These are phyloP conservation scores for Didymellaceae sp. DNA, from an alignment of 2,329 filamentous ascomycete species.

Conservation along the genomic window DNA sequence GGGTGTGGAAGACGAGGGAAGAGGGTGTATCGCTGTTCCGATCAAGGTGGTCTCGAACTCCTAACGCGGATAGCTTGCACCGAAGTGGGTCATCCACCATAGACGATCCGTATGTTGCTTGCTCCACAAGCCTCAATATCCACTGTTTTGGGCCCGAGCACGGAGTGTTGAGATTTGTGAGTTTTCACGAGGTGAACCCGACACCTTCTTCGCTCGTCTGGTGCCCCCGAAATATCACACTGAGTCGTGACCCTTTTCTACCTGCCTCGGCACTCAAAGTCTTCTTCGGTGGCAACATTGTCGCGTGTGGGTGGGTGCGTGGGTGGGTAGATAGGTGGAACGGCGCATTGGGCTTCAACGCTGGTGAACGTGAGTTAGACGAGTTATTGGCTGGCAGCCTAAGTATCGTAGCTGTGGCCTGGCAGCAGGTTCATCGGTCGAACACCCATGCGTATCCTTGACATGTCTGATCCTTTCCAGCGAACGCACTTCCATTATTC, in stretches of 20 bases:
- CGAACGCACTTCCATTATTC: no score
- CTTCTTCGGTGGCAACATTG: neutral
- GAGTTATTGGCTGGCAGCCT: neutral
- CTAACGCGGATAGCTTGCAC: neutral
- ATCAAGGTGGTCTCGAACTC: neutral
- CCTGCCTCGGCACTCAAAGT: neutral
- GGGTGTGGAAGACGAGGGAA: neutral
- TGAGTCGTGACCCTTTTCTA: neutral
- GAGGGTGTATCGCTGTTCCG: slow-evolving; percentile 4
- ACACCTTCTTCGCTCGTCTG: neutral
- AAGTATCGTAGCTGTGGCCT: no score
- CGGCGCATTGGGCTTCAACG: neutral
- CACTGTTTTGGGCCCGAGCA: slow-evolving; percentile 1
- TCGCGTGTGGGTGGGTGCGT: neutral
- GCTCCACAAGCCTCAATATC: slow-evolving; percentile 9
- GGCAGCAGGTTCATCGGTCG: no score
- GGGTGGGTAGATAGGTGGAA: no score
- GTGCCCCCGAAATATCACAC: neutral
- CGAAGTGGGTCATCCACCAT: slow-evolving; percentile 2
- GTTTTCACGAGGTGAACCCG: neutral
- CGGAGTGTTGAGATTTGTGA: slow-evolving; percentile 11
- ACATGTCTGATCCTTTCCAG: no score
- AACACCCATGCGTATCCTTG: no score
- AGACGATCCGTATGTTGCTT: neutral
- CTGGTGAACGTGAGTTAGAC: neutral